Evolutionary conservation across 768 basidiomycete genomes (phyloP), one percentile per base, ranked within the genome.

Genomic region (Suillus bovinus): DNA sequence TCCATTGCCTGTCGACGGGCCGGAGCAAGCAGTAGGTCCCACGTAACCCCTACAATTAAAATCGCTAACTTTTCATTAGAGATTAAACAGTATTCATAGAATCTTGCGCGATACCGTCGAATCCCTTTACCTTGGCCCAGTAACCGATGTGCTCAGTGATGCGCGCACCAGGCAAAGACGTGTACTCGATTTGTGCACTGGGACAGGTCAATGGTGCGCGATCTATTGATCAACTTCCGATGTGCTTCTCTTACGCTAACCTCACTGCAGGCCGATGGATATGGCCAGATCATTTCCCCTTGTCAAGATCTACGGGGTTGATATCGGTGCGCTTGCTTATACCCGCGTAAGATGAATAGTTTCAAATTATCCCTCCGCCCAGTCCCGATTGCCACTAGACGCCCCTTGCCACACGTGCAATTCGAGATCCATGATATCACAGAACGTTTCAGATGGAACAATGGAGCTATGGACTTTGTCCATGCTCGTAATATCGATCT

Each of bases 171-270:
- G 79, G 61, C 79, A 76, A 55, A 83, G 77, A 72, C 80, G 81
- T 63, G 88, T 81, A 49, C 79, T 94, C 54, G 91, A 94, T 73
- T 68, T 92, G n/a, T 87, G 91, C 65, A 89, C 87, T 8, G 91
- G 91, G 20, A 88, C 82, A 20, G 91, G 91, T 6, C 75, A 70
- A 75, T 94, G 91, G 91, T 90, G 64, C 60, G 82, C 76, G 58
- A 65, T 63, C 53, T 31, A 61, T 69, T 64, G 64, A 62, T 54
- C 61, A 61, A 58, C 64, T 58, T 65, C 64, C 36, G 49, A 66
- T 52, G 53, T 70, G 67, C 61, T 59, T 31, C 27, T 41, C 58
- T 49, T 53, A 13, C 24, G 44, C 36, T 58, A 61, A 61, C 55
- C 62, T 67, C 67, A 60, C 65, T 59, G 64, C 70, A 93, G 91